Base-by-base conservation (phyloP, 2,329 filamentous ascomycete genomes). In the Atkinsonella hypoxylon region DNA sequence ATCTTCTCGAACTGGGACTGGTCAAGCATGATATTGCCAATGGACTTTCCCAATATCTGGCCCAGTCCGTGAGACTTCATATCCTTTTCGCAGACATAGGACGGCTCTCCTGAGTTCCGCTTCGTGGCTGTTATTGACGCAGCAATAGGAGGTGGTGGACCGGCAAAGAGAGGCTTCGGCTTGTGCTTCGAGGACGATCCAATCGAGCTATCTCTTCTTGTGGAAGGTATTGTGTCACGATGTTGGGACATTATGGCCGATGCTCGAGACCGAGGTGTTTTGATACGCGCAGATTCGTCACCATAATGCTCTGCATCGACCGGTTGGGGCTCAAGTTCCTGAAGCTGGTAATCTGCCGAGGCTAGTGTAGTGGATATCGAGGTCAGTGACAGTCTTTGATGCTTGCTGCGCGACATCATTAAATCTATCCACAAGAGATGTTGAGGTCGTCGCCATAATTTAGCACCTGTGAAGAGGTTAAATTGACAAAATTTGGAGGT, bases 61-160 rank as follows among this genome's bases (percentile, higher is more conserved):
- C 52, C 31, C n/a, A 55, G 47, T 39, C 51, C 48, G 12, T 32
- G 17, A 2, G 47, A 38, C 9, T 47, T n/a, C 36, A 20, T 46
- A n/a, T 46, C 31, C 13, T 12, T 45, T 65, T 56, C n/a, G 56
- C 52, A 8, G 52, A 39, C 11, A 53, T 57, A 6, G 54, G 34
- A 12, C 10, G 45, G 42, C 32, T 46, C 41, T 11, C 41, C 43
- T 10, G 50, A 42, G n/a, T 22, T 22, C 38, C 22, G 47, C 52
- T 56, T n/a, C 9, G 56, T 57, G 2, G 71, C 49, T 18, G 71
- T 52, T 3, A 67, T 63, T 0, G 75, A 76, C 6, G 63, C 56
- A 1, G 71, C 67, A 51, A 78, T 77, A 4, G 75, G 75, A 1
- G 75, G 73, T 0, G 75, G 75, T 0, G 75, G 75, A 1, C 74